A percentile compares a stretch with the other conserved stretches of the same genome.
These are phyloP conservation scores for Patellifolia procumbens DNA, from an alignment of 179 eudicot species.

Conservation along the genomic window DNA sequence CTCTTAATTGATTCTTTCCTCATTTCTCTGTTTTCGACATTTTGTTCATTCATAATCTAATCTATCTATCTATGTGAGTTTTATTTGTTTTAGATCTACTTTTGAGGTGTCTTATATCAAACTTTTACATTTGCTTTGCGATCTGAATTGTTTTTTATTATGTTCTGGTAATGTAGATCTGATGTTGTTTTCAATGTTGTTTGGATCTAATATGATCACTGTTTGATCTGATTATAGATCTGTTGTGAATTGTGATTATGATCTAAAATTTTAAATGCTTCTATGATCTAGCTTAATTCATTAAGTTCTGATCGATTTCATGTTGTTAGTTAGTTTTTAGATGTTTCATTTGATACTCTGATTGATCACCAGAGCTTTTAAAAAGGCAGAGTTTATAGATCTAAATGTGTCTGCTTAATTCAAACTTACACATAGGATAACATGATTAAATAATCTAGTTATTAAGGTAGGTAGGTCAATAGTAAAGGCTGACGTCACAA, in stretches of 20 bases:
- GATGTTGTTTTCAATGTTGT: constrained; percentile 3
- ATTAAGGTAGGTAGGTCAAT: constrained; percentile 10
- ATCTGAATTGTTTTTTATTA: constrained; percentile 10
- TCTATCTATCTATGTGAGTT: neutral
- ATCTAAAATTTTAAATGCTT: too few species aligned
- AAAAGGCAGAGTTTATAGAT: neutral
- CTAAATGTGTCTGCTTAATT: neutral
- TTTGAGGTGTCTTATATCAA: neutral
- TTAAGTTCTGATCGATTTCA: too few species aligned
- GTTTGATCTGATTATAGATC: constrained; percentile 12
- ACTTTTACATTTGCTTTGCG: constrained; percentile 1
- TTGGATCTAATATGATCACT: constrained; percentile 22
- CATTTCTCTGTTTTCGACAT: neutral
- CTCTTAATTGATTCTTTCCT: neutral
- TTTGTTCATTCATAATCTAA: neutral
- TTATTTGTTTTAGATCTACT: constrained; percentile 9
- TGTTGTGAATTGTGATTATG: constrained; percentile 1
- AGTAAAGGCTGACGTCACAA: neutral
- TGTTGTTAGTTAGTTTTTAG: too few species aligned
- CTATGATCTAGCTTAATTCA: neutral
- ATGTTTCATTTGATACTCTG: too few species aligned
- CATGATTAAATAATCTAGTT: neutral
- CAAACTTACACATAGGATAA: too few species aligned
- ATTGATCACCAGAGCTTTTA: neutral
- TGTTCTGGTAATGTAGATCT: neutral